These are phyloP conservation scores for Saccharomycopsis javanensis DNA, from an alignment of 805 yeast species.

Conservation along the genomic window DNA sequence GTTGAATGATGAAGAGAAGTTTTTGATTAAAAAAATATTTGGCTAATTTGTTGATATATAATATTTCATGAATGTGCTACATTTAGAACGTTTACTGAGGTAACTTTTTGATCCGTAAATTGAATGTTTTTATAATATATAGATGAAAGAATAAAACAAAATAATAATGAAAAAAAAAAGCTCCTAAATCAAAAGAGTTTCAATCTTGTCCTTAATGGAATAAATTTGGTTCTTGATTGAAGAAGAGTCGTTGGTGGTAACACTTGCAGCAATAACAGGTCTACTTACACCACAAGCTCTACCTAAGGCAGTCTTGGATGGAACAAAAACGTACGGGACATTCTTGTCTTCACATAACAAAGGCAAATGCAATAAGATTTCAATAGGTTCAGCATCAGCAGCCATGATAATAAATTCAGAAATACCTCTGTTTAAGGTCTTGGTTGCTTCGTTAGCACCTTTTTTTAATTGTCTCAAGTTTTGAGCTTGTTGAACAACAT, in stretches of 20 bases:
- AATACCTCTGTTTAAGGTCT: slow-evolving; percentile 98
- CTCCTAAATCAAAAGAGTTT: slow-evolving; percentile 85
- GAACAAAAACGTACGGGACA: slow-evolving; percentile 98
- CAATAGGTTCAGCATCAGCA: slow-evolving; percentile 99
- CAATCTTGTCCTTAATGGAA: slow-evolving; percentile 97
- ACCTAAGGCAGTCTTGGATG: slow-evolving; percentile 97
- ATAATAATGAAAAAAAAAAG: background rate
- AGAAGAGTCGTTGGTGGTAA: slow-evolving; percentile 97
- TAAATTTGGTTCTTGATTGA: slow-evolving; percentile 95
- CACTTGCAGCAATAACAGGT: slow-evolving; percentile 98
- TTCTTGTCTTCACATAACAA: slow-evolving; percentile 98
- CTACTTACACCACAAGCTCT: slow-evolving; percentile 99
- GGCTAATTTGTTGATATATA: background rate
- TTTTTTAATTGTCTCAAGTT: slow-evolving; percentile 97
- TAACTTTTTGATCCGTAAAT: background rate
- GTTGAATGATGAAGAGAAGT: background rate
- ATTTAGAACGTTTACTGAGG: too few relatives aligned
- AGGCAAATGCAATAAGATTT: slow-evolving; percentile 94
- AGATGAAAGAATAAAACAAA: background rate
- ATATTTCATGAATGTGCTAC: background rate
- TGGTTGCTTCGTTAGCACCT: slow-evolving; percentile 99
- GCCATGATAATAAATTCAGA: slow-evolving; percentile 99
- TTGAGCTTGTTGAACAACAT: slow-evolving; percentile 96
- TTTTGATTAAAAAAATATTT: background rate
- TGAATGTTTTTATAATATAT: background rate